Base-by-base conservation (phyloP, 345 rosid species). In the Populus pruinosa region DNA sequence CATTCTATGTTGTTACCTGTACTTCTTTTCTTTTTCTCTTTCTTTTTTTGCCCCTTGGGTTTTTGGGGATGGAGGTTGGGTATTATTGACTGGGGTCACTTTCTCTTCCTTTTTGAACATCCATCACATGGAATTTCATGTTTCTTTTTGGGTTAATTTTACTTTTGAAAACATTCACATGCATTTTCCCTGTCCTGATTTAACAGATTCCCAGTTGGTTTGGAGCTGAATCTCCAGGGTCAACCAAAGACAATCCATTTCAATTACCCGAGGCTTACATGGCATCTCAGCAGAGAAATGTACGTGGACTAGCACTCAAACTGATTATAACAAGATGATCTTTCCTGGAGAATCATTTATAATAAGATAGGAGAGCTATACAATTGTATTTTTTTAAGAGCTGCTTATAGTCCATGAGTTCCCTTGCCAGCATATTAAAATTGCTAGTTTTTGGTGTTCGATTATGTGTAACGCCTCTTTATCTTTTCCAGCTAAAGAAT, bases 191-290 rank as follows among this genome's bases (percentile, higher is more conserved):
- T 69, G 53, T 74, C 21, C 68, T 70, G 69, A 66, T 86, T 41
- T 35, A 71, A 67, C 88, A 96, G 99, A 96, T 96, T 77, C 99
- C 99, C 62, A 94, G 83, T 85, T 94, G 97, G 97, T 87, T 92
- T 77, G 91, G 86, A 63, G 88, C 93, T 67, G 98, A 88, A 87
- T 79, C 88, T 68, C 18, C 78, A 66, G 95, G 97, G 74, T 74
- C 90, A 5, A 92, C 99, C 31, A 89, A 93, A 85, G 90, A 85
- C 83, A 96, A 91, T 77, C 99, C 98, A 43, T 94, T 94, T 85
- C 89, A 90, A 70, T 74, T 96, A 74, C 98, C 98, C 53, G 94
- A 91, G 78, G 76, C 78, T 43, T 96, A 96, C 73, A 43, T 84
- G 86, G 77, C 89, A 80, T 87, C 93, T 72, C 94, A 92, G 82